Base-by-base conservation (phyloP, 176 grass and related monocot genomes). In the Coix lacrymajobi region DNA sequence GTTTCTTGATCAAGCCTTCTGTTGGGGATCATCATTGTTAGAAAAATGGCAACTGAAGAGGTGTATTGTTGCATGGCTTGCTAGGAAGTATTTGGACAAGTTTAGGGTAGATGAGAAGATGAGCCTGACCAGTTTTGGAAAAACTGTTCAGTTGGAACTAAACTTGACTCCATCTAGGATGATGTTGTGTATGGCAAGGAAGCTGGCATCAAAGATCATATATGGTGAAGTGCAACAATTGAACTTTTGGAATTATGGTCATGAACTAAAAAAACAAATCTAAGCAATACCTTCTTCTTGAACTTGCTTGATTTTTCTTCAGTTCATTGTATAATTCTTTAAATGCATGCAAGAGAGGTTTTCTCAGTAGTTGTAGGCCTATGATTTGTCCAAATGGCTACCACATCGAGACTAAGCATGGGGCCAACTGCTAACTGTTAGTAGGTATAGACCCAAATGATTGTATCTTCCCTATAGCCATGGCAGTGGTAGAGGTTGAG, bases 321-420 rank as follows among this genome's bases (percentile, higher is more conserved):
- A 52, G 0, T 52, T 52, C 19, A 52, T 2, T 70, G 19, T 70
- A 40, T 11, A 9, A 43, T 1, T 70, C 37, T 4, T 43, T 44
- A 0, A 38, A 70, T 69, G 33, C 66, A 3, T 69, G 66, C 10
- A 40, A 70, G 13, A 34, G 67, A 8, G 36, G 67, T 24, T 70
- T 70, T 5, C 67, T 70, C 11, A 24, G 1, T 25, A 10, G 22
- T 0, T 75, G 73, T 0, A 30, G 30, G 20, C 48, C 49, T 3
- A 1, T 38, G 8, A 54, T 75, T 6, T 75, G 45, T n/a, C 19
- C 41, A 24, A 37, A 52, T 75, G 46, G 71, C 46, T 75, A 4
- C 15, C 29, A 75, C 71, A 78, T 78, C 13, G 63, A 78, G 48
- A 76, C 46, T 12, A 75, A 75, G n/a, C n/a, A 7, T 76, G 48